phyloP scores from a whole-genome alignment of 257 asterid species.

The Striga asiatica region DNA sequence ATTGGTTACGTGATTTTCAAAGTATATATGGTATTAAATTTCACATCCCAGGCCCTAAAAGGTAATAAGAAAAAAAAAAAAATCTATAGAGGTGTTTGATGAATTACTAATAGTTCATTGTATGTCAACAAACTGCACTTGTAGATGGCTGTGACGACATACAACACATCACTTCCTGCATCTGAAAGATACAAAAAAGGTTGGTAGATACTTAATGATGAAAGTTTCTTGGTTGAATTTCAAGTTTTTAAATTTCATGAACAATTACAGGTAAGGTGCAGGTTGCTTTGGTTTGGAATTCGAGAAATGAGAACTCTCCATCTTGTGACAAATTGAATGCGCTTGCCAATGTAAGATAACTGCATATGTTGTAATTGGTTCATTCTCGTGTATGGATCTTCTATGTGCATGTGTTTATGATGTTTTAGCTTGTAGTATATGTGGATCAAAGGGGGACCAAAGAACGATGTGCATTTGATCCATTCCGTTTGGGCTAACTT shows the following conservation, averaged over 20 bases:
- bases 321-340: constrained; percentile 50
- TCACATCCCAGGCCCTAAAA: too few species aligned
- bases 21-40: too few species aligned
- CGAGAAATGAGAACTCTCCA: constrained; percentile 66
- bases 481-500: constrained; percentile 96
- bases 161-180: constrained; percentile 74
- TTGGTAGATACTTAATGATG: constrained; percentile 21
- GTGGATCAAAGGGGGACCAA: constrained; percentile 74
- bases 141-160: constrained; percentile 93
- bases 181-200: constrained; percentile 78
- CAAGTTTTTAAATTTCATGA: constrained; percentile 17
- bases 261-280: constrained; percentile 73
- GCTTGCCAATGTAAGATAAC: constrained; percentile 58
- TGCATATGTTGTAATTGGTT: constrained; percentile 7
- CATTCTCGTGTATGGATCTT: constrained; percentile 8
- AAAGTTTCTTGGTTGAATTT: constrained; percentile 8
- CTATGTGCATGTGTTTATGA: constrained; percentile 15
- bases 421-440: constrained; percentile 38
- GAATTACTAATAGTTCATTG: constrained; percentile 1
- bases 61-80: too few species aligned
- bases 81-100: background rate
- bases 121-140: constrained; percentile 3
- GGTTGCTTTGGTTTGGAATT: constrained; percentile 90
- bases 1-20: background rate
- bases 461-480: constrained; percentile 48